phyloP scores from a whole-genome alignment of 768 basidiomycete genomes.

The Artomyces pyxidatus region DNA sequence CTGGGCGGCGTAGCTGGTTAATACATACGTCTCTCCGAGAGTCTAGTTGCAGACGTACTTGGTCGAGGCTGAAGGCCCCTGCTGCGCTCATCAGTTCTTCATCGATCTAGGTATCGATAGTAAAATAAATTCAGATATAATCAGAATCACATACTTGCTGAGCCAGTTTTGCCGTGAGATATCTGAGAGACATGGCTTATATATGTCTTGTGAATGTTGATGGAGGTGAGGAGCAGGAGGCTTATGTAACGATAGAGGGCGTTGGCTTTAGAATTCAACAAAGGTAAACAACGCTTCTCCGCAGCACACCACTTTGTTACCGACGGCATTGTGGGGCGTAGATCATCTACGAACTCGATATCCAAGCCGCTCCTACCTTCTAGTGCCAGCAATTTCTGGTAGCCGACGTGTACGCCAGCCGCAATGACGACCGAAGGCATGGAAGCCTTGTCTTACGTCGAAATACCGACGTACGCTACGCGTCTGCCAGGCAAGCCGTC shows the following conservation, averaged over 20 bases:
- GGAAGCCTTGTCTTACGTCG: conserved; percentile 10
- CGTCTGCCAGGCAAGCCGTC: background rate
- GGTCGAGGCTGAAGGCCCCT: conserved; percentile 95
- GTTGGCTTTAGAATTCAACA: too few relatives aligned
- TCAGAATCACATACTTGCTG: conserved; percentile 50
- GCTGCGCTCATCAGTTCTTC: conserved; percentile 82
- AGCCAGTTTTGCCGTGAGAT: conserved; percentile 35
- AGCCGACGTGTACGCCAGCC: too few relatives aligned
- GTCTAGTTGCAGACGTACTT: conserved; percentile 36
- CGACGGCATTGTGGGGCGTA: too few relatives aligned
- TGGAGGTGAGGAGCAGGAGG: conserved; percentile 39
- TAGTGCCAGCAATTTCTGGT: background rate
- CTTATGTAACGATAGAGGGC: too few relatives aligned
- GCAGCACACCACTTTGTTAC: too few relatives aligned
- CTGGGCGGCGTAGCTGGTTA: conserved; percentile 28
- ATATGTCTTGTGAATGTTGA: conserved; percentile 5
- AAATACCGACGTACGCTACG: conserved; percentile 13
- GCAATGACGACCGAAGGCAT: too few relatives aligned
- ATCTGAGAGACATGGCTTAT: conserved; percentile 12
- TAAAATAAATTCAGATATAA: background rate
- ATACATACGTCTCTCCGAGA: background rate
- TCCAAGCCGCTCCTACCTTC: too few relatives aligned
- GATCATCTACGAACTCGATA: too few relatives aligned
- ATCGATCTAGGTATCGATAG: conserved; percentile 59
- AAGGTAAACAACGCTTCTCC: too few relatives aligned